Evolutionary conservation across 140 eudicot genomes (phyloP), one percentile per base, ranked within the genome.

Genomic region (Anethum foeniculum): DNA sequence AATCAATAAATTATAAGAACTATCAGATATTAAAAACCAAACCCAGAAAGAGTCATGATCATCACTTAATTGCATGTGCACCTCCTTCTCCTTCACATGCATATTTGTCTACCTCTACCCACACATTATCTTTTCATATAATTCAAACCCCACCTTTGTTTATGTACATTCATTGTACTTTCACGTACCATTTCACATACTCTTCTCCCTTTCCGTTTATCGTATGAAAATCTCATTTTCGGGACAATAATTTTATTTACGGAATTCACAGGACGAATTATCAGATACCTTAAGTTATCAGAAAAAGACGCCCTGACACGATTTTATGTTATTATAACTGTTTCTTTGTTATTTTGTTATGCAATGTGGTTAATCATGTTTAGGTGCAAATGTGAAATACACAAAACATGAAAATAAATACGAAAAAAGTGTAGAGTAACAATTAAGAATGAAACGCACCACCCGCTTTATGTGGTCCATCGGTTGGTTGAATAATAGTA

Each of bases 141-240:
- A 81, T 73, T 85, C 80, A 80, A 84, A 83, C 62, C 73, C 69
- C 44, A 65, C 23, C 67, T 23, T 39, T 83, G 71, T 41, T 84
- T 79, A 78, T 81, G 89, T 89, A 81, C 89, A 90, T 90, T 34
- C 93, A 85, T 79, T 88, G 97, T 92, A 92, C 97, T 90, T 90
- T 88, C 90, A 77, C 77, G 95, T 92, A 92, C 69, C 97, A 9
- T 43, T 73, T n/a, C 0, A 73, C 44, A 38, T 67, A 28, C 13
- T 43, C 39, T 32, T 48, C 39, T 60, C 39, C 28, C 6, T 46
- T 48, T 5, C 21, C 15, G 2, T 14, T 41, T 9, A 25, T 8
- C 0, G n/a, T 38, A 6, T 0, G 0, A 36, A 82, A 46, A 32
- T 52, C n/a, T 54, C 7, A 21, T 54, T 54, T 54, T 54, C 27